Percentiles rank a stretch among this genome's conserved stretches.
Conservation (phyloP, 2,329 filamentous ascomycete genomes). For the Incumbomyces delicatus region DNA sequence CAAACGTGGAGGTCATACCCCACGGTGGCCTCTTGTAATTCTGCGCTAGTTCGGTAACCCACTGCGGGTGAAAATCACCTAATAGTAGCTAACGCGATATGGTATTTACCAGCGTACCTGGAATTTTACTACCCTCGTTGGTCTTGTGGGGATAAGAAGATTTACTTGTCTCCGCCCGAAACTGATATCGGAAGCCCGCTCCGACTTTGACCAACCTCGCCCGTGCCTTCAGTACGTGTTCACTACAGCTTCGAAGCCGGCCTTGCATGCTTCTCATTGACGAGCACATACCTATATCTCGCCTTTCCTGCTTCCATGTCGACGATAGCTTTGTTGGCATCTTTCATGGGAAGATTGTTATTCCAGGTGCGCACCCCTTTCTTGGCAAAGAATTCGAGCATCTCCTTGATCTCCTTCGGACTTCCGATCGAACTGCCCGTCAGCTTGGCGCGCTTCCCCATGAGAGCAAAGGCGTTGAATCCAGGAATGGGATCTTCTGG, state of each 20-base stretch:
- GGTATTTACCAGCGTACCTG: too few relatives aligned
- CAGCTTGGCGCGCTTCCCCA: constrained; percentile 47
- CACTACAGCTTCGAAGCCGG: not conserved
- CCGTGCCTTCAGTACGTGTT: too few relatives aligned
- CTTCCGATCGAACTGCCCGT: constrained; percentile 41
- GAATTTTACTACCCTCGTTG: too few relatives aligned
- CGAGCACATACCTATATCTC: constrained; percentile 38
- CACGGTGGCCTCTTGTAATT: too few relatives aligned
- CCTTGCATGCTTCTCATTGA: constrained; percentile 24
- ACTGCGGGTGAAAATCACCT: too few relatives aligned
- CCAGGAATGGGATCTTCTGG: constrained; percentile 51
- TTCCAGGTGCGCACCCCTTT: constrained; percentile 37
- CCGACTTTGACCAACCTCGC: too few relatives aligned
- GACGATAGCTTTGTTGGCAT: constrained; percentile 34
- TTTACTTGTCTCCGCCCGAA: too few relatives aligned
- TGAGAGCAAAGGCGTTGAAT: constrained; percentile 50
- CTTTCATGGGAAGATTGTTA: constrained; percentile 33
- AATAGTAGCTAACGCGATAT: too few relatives aligned
- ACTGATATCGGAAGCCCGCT: too few relatives aligned
- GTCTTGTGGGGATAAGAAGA: too few relatives aligned
- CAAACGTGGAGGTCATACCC: too few relatives aligned
- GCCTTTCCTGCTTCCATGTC: constrained; percentile 39
- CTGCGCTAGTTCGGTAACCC: too few relatives aligned
- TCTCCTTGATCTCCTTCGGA: constrained; percentile 34
- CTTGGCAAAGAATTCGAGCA: constrained; percentile 36